phyloP scores from a whole-genome alignment of 148 eudicot genomes.

The Talinum fruticosum region DNA sequence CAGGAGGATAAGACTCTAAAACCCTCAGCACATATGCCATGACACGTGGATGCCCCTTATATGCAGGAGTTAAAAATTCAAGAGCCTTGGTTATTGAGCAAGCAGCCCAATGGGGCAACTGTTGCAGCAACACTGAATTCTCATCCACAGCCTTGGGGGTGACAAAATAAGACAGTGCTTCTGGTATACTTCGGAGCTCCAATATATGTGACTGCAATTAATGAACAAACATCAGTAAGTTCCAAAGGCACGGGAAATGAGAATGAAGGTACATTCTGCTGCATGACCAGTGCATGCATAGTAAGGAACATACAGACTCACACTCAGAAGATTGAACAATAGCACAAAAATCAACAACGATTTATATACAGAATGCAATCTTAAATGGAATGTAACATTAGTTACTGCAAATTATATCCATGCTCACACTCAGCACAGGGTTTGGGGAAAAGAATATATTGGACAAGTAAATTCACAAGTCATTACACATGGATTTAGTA shows the following conservation, averaged over 20 bases:
- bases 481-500: not conserved
- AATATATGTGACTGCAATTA: slow-evolving; percentile 71
- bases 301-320: not conserved
- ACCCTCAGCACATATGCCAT: slow-evolving; percentile 94
- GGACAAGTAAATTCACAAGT: not conserved
- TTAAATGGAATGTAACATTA: too few species aligned
- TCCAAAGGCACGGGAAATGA: not conserved
- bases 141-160: slow-evolving; percentile 98
- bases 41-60: slow-evolving; percentile 94
- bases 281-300: slow-evolving; percentile 3
- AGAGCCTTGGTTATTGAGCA: slow-evolving; percentile 95
- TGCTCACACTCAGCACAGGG: not conserved
- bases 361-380: not conserved
- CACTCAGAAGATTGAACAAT: not conserved
- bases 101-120: slow-evolving; percentile 98
- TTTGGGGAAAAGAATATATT: not conserved
- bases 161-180: slow-evolving; percentile 88
- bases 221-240: slow-evolving; percentile 9
- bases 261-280: not conserved
- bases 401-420: not conserved
- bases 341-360: not conserved
- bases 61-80: slow-evolving; percentile 81
- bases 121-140: slow-evolving; percentile 83
- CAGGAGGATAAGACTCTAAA: slow-evolving; percentile 96
- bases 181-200: slow-evolving; percentile 88